phyloP scores from a whole-genome alignment of 2,329 filamentous ascomycete genomes.

The Dothistroma septosporum region DNA sequence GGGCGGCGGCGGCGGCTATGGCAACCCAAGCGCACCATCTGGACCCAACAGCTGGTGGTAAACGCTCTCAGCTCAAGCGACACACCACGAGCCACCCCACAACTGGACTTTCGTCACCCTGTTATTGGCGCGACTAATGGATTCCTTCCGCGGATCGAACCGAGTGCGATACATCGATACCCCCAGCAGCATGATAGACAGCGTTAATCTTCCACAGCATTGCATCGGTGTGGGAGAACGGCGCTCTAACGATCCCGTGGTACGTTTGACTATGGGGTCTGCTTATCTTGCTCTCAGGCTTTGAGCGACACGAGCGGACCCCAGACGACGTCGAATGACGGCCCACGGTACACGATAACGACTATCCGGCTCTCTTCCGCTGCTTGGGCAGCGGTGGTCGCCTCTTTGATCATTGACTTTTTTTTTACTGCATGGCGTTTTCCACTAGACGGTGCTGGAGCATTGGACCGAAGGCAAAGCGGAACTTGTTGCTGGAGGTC shows the following conservation, averaged over 20 bases:
- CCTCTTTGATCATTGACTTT: conserved; percentile 21
- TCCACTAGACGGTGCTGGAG: conserved; percentile 17
- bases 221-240: conserved; percentile 23
- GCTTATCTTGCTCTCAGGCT: conserved; percentile 22
- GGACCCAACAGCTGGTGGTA: conserved; percentile 28
- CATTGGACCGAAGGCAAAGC: not conserved
- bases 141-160: conserved; percentile 21
- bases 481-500: not conserved
- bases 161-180: conserved; percentile 27
- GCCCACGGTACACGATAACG: conserved; percentile 24
- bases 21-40: conserved; percentile 23
- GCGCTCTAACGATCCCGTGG: conserved; percentile 23
- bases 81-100: conserved; percentile 5
- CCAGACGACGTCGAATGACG: conserved; percentile 16
- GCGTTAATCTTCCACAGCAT: conserved; percentile 27
- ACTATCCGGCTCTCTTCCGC: conserved; percentile 11
- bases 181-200: conserved; percentile 27
- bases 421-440: conserved; percentile 21
- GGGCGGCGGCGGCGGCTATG: conserved; percentile 19
- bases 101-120: conserved; percentile 9
- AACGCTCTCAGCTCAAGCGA: conserved; percentile 8
- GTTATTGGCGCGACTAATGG: conserved; percentile 18
- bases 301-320: conserved; percentile 21
- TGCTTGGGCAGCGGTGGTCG: conserved; percentile 20
- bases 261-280: conserved; percentile 14